A percentile compares a stretch with the other conserved stretches of the same genome.
phyloP scores from a whole-genome alignment of 2,329 filamentous ascomycete genomes.

The Fusarium musae region DNA sequence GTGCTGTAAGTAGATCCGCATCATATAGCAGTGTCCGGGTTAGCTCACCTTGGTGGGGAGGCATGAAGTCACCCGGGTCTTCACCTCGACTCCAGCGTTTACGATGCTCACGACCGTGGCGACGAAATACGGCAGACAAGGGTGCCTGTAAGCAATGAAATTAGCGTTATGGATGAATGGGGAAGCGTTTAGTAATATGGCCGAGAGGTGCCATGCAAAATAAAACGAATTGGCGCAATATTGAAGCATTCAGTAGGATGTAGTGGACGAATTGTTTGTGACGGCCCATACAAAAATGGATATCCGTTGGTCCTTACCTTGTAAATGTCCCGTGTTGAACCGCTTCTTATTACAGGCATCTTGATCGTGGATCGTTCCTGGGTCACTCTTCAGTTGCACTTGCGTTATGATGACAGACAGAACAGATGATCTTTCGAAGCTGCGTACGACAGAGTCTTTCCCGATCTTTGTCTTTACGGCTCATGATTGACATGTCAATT shows the following conservation, averaged over 20 bases:
- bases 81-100: constrained; percentile 24
- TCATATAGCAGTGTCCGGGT: background rate
- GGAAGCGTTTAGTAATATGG: background rate
- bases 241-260: background rate
- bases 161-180: background rate
- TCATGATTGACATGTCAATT: constrained; percentile 40
- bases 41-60: constrained; percentile 33
- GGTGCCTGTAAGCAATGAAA: constrained; percentile 26
- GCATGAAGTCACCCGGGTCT: constrained; percentile 28
- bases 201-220: background rate
- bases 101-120: constrained; percentile 8
- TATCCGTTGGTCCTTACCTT: constrained; percentile 20
- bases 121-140: constrained; percentile 24
- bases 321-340: constrained; percentile 13
- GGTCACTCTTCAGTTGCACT: constrained; percentile 20
- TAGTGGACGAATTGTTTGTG: background rate
- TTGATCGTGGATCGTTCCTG: constrained; percentile 8
- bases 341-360: constrained; percentile 17
- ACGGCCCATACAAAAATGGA: background rate
- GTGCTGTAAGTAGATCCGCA: constrained; percentile 22
- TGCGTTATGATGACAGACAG: constrained; percentile 15
- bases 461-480: constrained; percentile 31
- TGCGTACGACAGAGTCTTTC: constrained; percentile 32
- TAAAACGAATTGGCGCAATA: background rate
- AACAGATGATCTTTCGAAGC: constrained; percentile 15